phyloP scores from a whole-genome alignment of 1,284 basidiomycete species.

The Marasmius oreades region DNA sequence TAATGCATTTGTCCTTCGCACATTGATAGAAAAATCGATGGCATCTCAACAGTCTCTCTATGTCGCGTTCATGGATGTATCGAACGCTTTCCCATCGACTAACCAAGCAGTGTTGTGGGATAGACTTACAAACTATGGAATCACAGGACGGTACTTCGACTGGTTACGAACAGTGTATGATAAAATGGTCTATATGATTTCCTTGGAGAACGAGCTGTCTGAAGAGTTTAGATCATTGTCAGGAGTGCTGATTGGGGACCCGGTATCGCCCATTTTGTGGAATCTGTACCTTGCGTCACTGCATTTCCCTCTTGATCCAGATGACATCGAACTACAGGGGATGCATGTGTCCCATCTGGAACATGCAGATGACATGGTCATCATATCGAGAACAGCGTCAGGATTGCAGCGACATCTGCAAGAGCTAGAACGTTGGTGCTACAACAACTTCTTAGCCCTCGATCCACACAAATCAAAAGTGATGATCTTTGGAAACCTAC shows the following conservation, averaged over 20 bases:
- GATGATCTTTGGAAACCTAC: too few relatives aligned
- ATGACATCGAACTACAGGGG: not conserved
- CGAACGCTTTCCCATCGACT: slow-evolving; percentile 16
- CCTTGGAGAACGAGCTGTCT: not conserved
- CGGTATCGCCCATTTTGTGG: slow-evolving; percentile 30
- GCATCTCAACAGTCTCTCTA: slow-evolving; percentile 7
- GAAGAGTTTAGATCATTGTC: slow-evolving; percentile 16
- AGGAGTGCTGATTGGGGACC: slow-evolving; percentile 29
- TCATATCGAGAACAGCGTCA: too few relatives aligned
- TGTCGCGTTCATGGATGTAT: slow-evolving; percentile 13
- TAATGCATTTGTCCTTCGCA: slow-evolving; percentile 19
- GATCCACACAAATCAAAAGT: too few relatives aligned
- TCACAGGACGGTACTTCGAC: slow-evolving; percentile 4
- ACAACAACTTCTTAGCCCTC: too few relatives aligned
- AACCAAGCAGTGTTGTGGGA: slow-evolving; percentile 3
- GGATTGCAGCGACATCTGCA: too few relatives aligned
- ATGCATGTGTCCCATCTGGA: too few relatives aligned
- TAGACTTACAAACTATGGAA: not conserved
- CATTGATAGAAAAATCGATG: slow-evolving; percentile 9
- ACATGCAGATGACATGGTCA: too few relatives aligned
- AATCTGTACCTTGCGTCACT: slow-evolving; percentile 27
- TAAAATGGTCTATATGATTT: not conserved
- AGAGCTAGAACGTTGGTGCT: too few relatives aligned
- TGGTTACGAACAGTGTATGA: not conserved
- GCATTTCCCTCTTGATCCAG: not conserved